Conservation (phyloP, 495 filamentous ascomycete species). For the Tuber indicum region DNA sequence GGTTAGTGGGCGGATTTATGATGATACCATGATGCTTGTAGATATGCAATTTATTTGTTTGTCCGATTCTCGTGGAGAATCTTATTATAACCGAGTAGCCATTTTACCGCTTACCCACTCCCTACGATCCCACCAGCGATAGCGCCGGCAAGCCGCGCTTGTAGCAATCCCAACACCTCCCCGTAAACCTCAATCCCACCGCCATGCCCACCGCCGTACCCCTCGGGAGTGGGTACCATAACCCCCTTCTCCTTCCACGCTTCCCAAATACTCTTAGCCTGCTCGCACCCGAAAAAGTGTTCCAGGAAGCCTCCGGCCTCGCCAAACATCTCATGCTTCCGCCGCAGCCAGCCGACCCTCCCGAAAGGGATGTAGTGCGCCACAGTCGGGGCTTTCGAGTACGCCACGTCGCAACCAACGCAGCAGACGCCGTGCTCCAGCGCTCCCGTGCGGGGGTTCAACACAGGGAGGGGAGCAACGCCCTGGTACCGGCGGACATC, state of each 20-base stretch:
- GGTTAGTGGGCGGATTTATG: neutral
- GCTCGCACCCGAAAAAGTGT: neutral
- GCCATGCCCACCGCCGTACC: neutral
- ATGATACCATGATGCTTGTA: too few species aligned
- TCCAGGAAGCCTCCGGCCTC: neutral
- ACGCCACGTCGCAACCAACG: conserved; percentile 14
- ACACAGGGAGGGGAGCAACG: conserved; percentile 24
- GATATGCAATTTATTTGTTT: neutral
- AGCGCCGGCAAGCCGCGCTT: neutral
- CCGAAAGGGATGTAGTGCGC: conserved; percentile 1
- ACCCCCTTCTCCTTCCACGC: neutral
- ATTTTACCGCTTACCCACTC: neutral
- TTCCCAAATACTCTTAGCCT: neutral
- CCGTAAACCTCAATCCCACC: conserved; percentile 2
- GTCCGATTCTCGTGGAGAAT: neutral
- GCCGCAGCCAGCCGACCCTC: neutral
- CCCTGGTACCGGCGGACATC: conserved; percentile 23
- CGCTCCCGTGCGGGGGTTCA: conserved; percentile 19
- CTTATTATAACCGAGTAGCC: neutral
- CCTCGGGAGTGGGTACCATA: neutral
- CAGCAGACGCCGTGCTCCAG: conserved; percentile 24
- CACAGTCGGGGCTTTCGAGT: neutral
- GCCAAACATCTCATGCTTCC: conserved; percentile 2
- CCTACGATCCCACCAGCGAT: neutral
- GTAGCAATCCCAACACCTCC: neutral